Evolutionary conservation across 176 grass and related monocot species (phyloP).

Genomic region (Saccharum spontaneum): DNA sequence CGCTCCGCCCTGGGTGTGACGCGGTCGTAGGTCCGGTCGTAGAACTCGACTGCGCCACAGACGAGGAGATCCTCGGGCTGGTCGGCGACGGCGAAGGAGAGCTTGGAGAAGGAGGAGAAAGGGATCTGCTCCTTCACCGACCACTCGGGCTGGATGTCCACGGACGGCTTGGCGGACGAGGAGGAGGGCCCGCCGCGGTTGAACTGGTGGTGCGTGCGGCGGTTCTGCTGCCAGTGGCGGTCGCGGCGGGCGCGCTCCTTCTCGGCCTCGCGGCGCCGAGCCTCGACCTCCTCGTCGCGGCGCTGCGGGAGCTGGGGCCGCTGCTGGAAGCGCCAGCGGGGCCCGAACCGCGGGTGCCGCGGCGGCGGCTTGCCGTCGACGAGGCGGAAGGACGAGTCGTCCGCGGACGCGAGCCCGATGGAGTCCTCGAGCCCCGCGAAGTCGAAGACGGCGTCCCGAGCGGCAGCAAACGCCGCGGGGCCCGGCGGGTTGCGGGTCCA

Average conservation of each 20-base stretch:
- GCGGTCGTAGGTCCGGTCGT: slow-evolving; percentile 70
- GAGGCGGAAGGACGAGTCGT: slow-evolving; percentile 65
- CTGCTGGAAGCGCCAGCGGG: slow-evolving; percentile 74
- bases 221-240: slow-evolving; percentile 59
- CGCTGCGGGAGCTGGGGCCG: slow-evolving; percentile 78
- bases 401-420: slow-evolving; percentile 56
- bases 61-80: slow-evolving; percentile 76
- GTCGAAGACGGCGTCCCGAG: slow-evolving; percentile 77
- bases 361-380: slow-evolving; percentile 72
- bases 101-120: slow-evolving; percentile 84
- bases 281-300: slow-evolving; percentile 86
- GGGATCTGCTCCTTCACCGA: slow-evolving; percentile 66
- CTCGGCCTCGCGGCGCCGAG: slow-evolving; percentile 67
- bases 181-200: slow-evolving; percentile 11
- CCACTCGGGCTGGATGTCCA: slow-evolving; percentile 63
- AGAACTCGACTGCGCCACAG: slow-evolving; percentile 71
- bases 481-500: slow-evolving; percentile 66
- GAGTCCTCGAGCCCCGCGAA: slow-evolving; percentile 56
- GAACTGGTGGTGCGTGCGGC: slow-evolving; percentile 41
- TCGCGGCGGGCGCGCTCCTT: slow-evolving; percentile 81
- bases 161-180: slow-evolving; percentile 38
- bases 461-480: slow-evolving; percentile 32
- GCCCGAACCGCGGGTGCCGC: slow-evolving; percentile 68
- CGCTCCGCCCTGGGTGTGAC: slow-evolving; percentile 71
- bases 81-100: slow-evolving; percentile 76